Base-by-base conservation (phyloP, 2,329 filamentous ascomycete genomes). In the Periconia sp. region DNA sequence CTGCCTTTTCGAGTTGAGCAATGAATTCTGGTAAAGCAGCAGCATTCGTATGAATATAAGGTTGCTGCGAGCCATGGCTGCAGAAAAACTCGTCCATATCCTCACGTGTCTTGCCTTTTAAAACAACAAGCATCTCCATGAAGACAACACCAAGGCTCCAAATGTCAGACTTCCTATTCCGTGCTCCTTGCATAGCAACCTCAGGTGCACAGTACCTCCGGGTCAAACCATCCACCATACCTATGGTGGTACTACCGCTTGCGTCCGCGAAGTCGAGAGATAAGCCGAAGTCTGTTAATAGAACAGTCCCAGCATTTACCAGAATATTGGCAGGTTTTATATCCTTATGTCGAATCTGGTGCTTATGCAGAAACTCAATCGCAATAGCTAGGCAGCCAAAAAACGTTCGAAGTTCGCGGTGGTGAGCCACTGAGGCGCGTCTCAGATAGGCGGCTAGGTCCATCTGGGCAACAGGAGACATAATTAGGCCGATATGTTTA, bases 251-350 rank as follows among this genome's bases (percentile, higher is more conserved):
- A 29, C 46, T 53, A 2, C 36, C 26, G 4, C 29, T 23, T 11
- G 17, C 31, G 16, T 49, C 36, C 10, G 43, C 36, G 13, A 40
- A 52, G 29, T 57, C 54, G 4, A 36, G n/a, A 18, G 46, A 50
- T 5, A 57, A 33, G 11, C 63, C 62, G 37, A 68, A 68, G 40
- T 67, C 65, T 2, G 61, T 56, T 17, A 61, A 36, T 1, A 56
- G 45, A 10, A 61, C 44, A 3, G 42, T 40, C 6, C 39, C 30
- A 5, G 41, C 12, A 11, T 56, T 22, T 12, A 66, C 48, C 6
- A 67, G 50, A 22, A 69, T 64, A 26, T 66, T 67, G 11, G 11
- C 31, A 13, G 63, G 64, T 37, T 66, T 67, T 30, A 67, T 64
- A 40, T 66, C 55, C 19, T 57, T 55, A 34, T 59, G 55, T 0